Conservation (phyloP, 192 early-diverging fungal genomes). For the Gonapodya sp. region DNA sequence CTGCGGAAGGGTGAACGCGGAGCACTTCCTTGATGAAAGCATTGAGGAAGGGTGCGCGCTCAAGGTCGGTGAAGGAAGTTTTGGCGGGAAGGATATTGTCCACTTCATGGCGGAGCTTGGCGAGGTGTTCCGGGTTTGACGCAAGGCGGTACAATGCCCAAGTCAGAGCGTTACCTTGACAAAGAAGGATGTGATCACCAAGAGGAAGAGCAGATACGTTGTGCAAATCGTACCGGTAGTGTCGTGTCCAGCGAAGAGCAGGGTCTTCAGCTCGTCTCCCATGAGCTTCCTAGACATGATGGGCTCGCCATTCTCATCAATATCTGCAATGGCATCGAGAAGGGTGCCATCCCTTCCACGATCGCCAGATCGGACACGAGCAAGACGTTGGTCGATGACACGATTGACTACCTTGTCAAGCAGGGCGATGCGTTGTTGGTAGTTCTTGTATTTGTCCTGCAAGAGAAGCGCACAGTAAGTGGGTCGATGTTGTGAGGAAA, state of each 20-base stretch:
- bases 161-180: neutral
- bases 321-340: slow-evolving; percentile 7
- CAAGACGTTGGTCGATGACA: neutral
- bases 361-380: neutral
- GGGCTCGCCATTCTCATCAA: neutral
- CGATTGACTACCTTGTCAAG: slow-evolving; percentile 4
- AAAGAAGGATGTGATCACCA: neutral
- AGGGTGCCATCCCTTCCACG: slow-evolving; percentile 2
- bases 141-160: slow-evolving; percentile 5
- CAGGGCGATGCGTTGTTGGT: neutral
- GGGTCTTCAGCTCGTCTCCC: neutral
- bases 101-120: slow-evolving; percentile 5
- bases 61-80: neutral
- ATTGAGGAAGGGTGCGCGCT: slow-evolving; percentile 9
- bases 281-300: neutral
- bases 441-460: neutral
- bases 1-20: slow-evolving; percentile 4
- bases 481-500: no score
- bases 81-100: neutral
- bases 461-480: neutral
- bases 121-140: neutral
- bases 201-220: neutral
- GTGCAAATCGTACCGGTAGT: neutral
- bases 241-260: slow-evolving; percentile 11
- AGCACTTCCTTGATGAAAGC: slow-evolving; percentile 7